Conservation (phyloP, 2,329 filamentous ascomycete genomes). For the Pestalotiopsis sp. region DNA sequence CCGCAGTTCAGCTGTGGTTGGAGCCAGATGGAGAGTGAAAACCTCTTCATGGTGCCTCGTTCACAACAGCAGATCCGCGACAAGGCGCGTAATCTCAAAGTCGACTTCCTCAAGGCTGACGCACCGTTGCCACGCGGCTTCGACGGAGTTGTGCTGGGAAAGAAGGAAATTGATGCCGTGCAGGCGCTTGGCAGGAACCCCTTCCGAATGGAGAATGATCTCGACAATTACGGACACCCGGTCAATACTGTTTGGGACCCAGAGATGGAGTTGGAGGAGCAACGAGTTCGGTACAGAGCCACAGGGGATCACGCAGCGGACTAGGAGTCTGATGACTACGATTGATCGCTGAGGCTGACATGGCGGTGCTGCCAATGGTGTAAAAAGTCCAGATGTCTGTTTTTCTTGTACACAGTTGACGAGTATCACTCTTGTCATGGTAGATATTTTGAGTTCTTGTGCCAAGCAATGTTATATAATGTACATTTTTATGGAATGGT, state of each 20-base stretch:
- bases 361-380: neutral
- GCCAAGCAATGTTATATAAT: neutral
- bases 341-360: neutral
- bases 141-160: conserved; percentile 50
- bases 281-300: neutral
- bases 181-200: conserved; percentile 50
- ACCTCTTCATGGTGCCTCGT: conserved; percentile 45
- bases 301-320: neutral
- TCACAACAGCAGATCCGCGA: conserved; percentile 60
- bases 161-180: conserved; percentile 50
- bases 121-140: conserved; percentile 48
- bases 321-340: neutral
- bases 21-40: conserved; percentile 37
- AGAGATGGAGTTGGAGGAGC: conserved; percentile 2
- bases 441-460: neutral
- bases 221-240: conserved; percentile 40
- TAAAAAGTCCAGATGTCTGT: too few species aligned
- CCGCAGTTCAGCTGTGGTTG: conserved; percentile 39
- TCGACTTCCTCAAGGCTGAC: conserved; percentile 51
- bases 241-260: conserved; percentile 36
- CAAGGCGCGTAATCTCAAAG: conserved; percentile 60
- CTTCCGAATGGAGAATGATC: conserved; percentile 46
- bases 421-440: too few species aligned
- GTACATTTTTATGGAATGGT: neutral
- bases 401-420: too few species aligned